Evolutionary conservation across 768 basidiomycete genomes (phyloP).

Genomic region (Gautieria morchelliformis): DNA sequence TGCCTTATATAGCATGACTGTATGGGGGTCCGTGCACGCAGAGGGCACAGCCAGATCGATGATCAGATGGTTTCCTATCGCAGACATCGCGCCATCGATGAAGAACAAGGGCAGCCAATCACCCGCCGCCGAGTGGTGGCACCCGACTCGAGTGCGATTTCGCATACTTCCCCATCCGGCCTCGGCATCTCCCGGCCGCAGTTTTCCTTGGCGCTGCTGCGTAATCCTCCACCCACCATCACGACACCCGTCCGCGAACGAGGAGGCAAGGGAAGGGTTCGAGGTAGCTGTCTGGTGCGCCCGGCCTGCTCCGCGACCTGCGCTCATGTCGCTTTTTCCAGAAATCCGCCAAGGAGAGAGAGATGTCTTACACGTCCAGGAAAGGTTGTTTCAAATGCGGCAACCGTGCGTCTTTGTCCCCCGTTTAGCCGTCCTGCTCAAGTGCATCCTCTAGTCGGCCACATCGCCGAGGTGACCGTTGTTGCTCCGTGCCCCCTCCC

Average conservation of each 20-base stretch:
- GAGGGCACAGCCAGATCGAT: neutral
- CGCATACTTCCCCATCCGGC: no score
- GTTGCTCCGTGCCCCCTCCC: neutral
- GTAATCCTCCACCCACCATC: neutral
- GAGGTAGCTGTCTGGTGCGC: no score
- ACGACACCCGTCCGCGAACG: constrained; percentile 7
- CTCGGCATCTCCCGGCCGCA: neutral
- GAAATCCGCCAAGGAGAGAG: neutral
- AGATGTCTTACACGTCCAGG: constrained; percentile 34
- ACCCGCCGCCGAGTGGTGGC: no score
- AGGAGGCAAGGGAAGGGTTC: constrained; percentile 7
- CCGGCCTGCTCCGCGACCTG: no score
- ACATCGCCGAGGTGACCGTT: constrained; percentile 71
- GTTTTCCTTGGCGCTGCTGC: neutral
- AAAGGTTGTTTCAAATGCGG: constrained; percentile 94
- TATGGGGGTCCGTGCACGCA: neutral
- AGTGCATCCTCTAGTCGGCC: constrained; percentile 52
- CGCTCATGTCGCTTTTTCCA: neutral
- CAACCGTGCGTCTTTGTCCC: constrained; percentile 52
- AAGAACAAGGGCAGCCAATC: no score
- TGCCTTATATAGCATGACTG: neutral
- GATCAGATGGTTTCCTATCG: constrained; percentile 6
- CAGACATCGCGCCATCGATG: no score
- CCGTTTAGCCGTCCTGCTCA: neutral
- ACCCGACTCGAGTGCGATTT: no score